phyloP scores from a whole-genome alignment of 306 rosid genomes.

The Corylus americana region DNA sequence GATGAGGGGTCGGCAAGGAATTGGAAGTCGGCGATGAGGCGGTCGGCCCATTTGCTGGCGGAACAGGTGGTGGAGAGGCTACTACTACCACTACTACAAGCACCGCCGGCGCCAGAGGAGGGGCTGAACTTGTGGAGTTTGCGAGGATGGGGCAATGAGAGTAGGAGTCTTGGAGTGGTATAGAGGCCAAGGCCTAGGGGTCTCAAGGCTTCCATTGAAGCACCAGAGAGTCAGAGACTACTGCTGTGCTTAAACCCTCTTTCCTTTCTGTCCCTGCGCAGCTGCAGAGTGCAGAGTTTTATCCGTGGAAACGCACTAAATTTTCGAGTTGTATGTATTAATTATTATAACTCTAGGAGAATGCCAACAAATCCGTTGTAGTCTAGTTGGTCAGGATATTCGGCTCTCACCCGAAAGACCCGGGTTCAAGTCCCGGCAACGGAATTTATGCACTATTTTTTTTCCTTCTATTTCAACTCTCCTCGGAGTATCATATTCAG shows the following conservation, averaged over 20 bases:
- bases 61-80: conserved; percentile 35
- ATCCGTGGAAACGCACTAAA: too few relatives aligned
- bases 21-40: conserved; percentile 86
- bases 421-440: conserved; percentile 59
- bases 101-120: conserved; percentile 4
- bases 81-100: neutral
- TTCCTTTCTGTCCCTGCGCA: neutral
- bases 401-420: conserved; percentile 54
- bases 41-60: conserved; percentile 97
- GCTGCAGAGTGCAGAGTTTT: neutral
- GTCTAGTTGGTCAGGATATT: conserved; percentile 55
- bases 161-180: conserved; percentile 22
- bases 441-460: neutral
- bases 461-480: too few relatives aligned
- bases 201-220: conserved; percentile 50
- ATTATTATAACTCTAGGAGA: fast-evolving
- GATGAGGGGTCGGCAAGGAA: conserved; percentile 73
- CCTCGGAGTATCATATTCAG: too few relatives aligned
- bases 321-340: neutral
- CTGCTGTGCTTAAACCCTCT: neutral
- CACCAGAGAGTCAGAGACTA: neutral
- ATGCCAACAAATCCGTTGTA: conserved; percentile 27
- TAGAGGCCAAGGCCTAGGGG: conserved; percentile 49
- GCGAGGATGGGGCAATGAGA: conserved; percentile 11
- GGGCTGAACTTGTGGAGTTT: conserved; percentile 37